Evolutionary conservation across 257 asterid species (phyloP), one percentile per base, ranked within the genome.

Genomic region (Gynochthodes officinalis): DNA sequence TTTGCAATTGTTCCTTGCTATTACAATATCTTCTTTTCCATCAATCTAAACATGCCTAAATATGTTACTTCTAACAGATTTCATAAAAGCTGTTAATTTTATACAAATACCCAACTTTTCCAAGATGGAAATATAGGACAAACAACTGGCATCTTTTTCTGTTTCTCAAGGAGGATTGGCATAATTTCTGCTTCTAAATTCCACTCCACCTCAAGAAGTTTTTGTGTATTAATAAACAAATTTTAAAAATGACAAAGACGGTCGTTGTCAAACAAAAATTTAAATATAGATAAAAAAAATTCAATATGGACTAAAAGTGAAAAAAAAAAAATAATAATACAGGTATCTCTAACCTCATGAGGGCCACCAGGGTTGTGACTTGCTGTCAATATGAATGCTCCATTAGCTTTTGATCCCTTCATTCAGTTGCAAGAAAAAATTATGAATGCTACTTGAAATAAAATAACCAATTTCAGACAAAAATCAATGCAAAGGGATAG

Each of bases 341-440:
- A 68, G 82, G 58, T 30, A 62, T 35, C 27, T 68, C 69, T 76
- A 59, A 94, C 99, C 99, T 94, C 97, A 85, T 82, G 30, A 6
- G 99, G 99, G 7, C 99, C 99, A 54, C 97, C 99, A 64, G 99
- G 99, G 82, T 94, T 94, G 89, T 94, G 99, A 83, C 97, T 94
- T 73, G 99, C 99, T 65, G 97, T 94, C 79, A 94, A 90, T 61
- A 94, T 94, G 83, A 91, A 91, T 82, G 92, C 93, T 58, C 98
- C 99, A 72, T 75, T 91, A 37, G 97, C 95, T 83, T 87, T 94
- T 73, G 97, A 88, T 77, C 96, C 99, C 99, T 94, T 86, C 37
- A 69, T 71, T 70, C 77, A 82, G 35, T 50, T 18, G 43, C 27
- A 54, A 4, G 61, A 28, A 18, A 77, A 58, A 5, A 8, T 18